Conservation (phyloP, 148 eudicot species). For the Rhododendron simsii region DNA sequence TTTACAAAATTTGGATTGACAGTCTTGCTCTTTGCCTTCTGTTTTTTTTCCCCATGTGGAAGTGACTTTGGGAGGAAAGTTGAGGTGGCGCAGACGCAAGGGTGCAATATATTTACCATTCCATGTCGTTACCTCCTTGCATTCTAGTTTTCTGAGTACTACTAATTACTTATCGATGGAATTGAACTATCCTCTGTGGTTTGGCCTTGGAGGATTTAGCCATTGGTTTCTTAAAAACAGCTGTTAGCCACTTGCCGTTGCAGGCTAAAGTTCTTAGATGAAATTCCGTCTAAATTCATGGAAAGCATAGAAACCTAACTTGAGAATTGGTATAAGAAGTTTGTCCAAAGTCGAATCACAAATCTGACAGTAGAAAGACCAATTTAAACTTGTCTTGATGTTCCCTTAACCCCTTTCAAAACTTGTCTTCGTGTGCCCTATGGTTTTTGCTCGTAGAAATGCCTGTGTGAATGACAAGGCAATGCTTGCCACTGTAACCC, state of each 20-base stretch:
- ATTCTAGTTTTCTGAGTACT: neutral
- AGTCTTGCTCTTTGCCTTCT: neutral
- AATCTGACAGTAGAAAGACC: neutral
- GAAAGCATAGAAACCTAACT: neutral
- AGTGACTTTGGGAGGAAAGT: neutral
- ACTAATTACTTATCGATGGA: neutral
- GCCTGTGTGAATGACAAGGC: neutral
- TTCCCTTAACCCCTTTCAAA: neutral
- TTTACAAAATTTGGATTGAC: neutral
- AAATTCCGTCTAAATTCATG: neutral
- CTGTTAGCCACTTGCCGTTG: neutral
- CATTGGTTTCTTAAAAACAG: neutral
- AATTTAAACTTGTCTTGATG: neutral
- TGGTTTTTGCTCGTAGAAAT: neutral
- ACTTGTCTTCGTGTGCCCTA: neutral
- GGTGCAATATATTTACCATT: neutral
- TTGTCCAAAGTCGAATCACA: neutral
- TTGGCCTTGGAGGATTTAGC: neutral
- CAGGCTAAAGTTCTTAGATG: neutral
- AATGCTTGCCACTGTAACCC: neutral
- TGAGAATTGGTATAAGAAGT: neutral
- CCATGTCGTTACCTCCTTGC: neutral
- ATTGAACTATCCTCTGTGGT: neutral
- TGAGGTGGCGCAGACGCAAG: neutral
- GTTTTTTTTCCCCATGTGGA: neutral